A percentile compares a stretch with the other conserved stretches of the same genome.
Evolutionary conservation across 495 filamentous ascomycete species (phyloP).

Genomic region (Staphylotrichum tortipilum): DNA sequence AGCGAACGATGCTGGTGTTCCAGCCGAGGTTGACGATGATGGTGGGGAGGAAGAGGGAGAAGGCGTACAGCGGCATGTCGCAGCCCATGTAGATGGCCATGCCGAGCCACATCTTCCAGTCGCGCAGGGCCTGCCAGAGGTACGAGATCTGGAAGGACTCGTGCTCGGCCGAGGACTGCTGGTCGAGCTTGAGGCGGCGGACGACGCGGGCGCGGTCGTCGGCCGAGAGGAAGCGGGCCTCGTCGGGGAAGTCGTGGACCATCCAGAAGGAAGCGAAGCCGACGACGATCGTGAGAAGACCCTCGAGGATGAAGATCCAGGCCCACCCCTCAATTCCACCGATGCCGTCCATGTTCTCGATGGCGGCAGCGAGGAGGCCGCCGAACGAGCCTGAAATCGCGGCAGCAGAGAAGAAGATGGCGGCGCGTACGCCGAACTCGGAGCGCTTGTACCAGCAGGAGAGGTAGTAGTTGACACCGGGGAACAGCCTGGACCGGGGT

Average conservation of each 20-base stretch:
- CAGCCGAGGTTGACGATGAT: slow-evolving; percentile 76
- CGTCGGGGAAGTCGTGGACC: slow-evolving; percentile 83
- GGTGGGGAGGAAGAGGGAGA: slow-evolving; percentile 80
- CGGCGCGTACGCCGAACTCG: slow-evolving; percentile 63
- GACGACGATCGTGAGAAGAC: slow-evolving; percentile 64
- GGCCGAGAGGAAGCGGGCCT: slow-evolving; percentile 66
- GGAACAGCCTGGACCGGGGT: no score
- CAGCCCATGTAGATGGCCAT: slow-evolving; percentile 74
- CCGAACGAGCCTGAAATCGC: slow-evolving; percentile 81
- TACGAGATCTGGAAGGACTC: slow-evolving; percentile 72
- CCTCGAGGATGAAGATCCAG: slow-evolving; percentile 82
- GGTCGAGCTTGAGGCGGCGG: slow-evolving; percentile 61
- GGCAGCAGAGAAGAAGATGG: slow-evolving; percentile 87
- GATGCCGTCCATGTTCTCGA: slow-evolving; percentile 63
- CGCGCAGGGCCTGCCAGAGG: slow-evolving; percentile 64
- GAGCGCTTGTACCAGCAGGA: slow-evolving; percentile 80
- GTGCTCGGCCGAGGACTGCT: slow-evolving; percentile 69
- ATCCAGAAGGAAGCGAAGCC: slow-evolving; percentile 72
- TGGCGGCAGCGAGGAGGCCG: slow-evolving; percentile 71
- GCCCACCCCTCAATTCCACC: slow-evolving; percentile 63
- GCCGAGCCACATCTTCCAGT: slow-evolving; percentile 81
- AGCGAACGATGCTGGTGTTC: slow-evolving; percentile 44
- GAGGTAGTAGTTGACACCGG: slow-evolving; percentile 80
- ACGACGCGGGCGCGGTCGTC: slow-evolving; percentile 67
- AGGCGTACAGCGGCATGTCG: slow-evolving; percentile 73